A percentile compares a stretch with the other conserved stretches of the same genome.
phyloP scores from a whole-genome alignment of 2,329 filamentous ascomycete species.

The Cyphellophora europaea region DNA sequence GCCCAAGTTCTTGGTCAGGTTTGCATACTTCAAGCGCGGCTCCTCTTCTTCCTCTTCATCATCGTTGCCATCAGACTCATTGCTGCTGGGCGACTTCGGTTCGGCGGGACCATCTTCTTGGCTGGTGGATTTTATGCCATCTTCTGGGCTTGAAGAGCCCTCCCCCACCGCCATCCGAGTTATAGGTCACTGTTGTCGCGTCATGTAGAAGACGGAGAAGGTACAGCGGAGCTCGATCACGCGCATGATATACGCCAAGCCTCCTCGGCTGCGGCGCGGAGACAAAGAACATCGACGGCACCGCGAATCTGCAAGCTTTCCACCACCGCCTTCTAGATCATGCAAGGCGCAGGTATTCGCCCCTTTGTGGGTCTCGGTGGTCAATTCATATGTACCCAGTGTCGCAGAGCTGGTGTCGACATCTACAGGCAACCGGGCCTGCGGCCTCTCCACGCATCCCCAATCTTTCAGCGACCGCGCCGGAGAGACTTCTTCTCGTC shows the following conservation, averaged over 20 bases:
- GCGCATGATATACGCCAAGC: constrained; percentile 1
- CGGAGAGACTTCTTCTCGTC: constrained; percentile 59
- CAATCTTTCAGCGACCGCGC: constrained; percentile 31
- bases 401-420: constrained; percentile 21
- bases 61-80: constrained; percentile 56
- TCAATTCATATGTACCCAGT: constrained; percentile 17
- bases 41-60: constrained; percentile 87
- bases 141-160: constrained; percentile 19
- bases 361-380: background rate
- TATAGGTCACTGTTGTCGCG: constrained; percentile 2
- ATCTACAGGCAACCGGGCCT: constrained; percentile 23
- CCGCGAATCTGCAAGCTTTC: too few species aligned
- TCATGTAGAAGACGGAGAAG: background rate
- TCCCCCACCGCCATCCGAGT: constrained; percentile 19
- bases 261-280: too few species aligned
- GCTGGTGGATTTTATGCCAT: constrained; percentile 11
- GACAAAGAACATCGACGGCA: too few species aligned
- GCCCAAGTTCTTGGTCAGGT: constrained; percentile 69
- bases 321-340: too few species aligned
- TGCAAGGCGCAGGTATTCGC: background rate
- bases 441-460: constrained; percentile 25
- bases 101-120: constrained; percentile 24
- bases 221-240: background rate
- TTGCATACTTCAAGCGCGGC: constrained; percentile 85
- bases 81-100: constrained; percentile 18